phyloP scores from a whole-genome alignment of 2,329 filamentous ascomycete species.

The Claviceps maximensis region DNA sequence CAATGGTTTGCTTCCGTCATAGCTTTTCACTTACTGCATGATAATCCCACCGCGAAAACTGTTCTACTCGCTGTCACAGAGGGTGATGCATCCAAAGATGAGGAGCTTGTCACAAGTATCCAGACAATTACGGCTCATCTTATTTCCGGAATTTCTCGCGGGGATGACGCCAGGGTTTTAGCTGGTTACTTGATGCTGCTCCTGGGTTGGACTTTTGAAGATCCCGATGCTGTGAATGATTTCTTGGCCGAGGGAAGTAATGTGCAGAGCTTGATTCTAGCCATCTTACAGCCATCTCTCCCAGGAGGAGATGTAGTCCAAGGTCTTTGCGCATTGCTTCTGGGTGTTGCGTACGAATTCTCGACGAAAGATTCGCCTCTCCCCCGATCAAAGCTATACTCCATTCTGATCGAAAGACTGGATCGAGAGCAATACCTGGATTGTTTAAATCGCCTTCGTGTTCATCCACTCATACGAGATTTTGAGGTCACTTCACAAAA shows the following conservation, averaged over 20 bases:
- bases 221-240: conserved; percentile 82
- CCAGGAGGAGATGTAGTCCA: conserved; percentile 55
- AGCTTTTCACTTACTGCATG: conserved; percentile 72
- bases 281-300: conserved; percentile 45
- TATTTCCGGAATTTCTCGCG: conserved; percentile 62
- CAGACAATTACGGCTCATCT: conserved; percentile 79
- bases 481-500: conserved; percentile 77
- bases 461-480: conserved; percentile 68
- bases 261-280: conserved; percentile 72
- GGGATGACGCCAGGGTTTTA: conserved; percentile 64
- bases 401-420: conserved; percentile 61
- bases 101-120: conserved; percentile 90
- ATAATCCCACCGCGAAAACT: conserved; percentile 66
- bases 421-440: conserved; percentile 82
- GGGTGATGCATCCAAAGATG: conserved; percentile 75
- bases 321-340: conserved; percentile 69
- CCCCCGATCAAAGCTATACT: conserved; percentile 65
- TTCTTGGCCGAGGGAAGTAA: conserved; percentile 86
- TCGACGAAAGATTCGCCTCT: conserved; percentile 95
- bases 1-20: conserved; percentile 83
- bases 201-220: conserved; percentile 82
- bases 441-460: conserved; percentile 62
- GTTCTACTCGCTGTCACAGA: conserved; percentile 73
- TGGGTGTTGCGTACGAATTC: conserved; percentile 90
- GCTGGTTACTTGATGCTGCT: conserved; percentile 85